Conservation (phyloP, 805 yeast genomes). For the Pichia heedii region DNA sequence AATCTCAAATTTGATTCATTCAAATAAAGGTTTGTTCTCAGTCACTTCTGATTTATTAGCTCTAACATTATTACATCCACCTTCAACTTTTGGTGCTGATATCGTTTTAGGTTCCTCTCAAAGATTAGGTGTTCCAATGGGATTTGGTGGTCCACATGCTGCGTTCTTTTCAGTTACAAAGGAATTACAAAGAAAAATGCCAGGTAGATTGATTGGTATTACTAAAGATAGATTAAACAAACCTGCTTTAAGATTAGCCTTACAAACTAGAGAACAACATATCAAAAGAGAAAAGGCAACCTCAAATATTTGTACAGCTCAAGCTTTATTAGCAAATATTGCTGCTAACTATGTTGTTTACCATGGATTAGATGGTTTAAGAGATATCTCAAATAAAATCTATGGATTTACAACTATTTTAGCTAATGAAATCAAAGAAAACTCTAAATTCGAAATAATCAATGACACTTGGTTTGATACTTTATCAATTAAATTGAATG, state of each 20-base stretch:
- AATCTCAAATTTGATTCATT: constrained; percentile 59
- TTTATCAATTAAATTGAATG: constrained; percentile 50
- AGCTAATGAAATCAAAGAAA: constrained; percentile 44
- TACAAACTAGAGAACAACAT: constrained; percentile 98
- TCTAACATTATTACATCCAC: constrained; percentile 75
- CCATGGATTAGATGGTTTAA: constrained; percentile 87
- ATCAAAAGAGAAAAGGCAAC: constrained; percentile 97
- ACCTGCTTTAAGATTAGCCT: constrained; percentile 82
- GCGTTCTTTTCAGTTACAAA: constrained; percentile 90
- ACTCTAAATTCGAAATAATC: constrained; percentile 37
- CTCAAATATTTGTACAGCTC: constrained; percentile 96
- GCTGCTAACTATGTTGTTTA: constrained; percentile 94
- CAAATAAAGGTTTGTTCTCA: constrained; percentile 63
- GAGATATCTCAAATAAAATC: constrained; percentile 66
- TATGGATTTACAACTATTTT: constrained; percentile 65
- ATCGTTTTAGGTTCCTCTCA: constrained; percentile 89
- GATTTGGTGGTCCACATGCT: constrained; percentile 98
- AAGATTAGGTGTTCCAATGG: constrained; percentile 96
- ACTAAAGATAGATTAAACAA: constrained; percentile 87
- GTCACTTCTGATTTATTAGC: constrained; percentile 93
- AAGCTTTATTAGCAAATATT: constrained; percentile 91
- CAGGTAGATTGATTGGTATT: constrained; percentile 92
- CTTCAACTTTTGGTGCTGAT: constrained; percentile 82
- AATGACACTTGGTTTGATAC: constrained; percentile 70
- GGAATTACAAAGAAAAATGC: constrained; percentile 80